Evolutionary conservation across 2,329 filamentous ascomycete species (phyloP).

Genomic region (Geosmithia flava): DNA sequence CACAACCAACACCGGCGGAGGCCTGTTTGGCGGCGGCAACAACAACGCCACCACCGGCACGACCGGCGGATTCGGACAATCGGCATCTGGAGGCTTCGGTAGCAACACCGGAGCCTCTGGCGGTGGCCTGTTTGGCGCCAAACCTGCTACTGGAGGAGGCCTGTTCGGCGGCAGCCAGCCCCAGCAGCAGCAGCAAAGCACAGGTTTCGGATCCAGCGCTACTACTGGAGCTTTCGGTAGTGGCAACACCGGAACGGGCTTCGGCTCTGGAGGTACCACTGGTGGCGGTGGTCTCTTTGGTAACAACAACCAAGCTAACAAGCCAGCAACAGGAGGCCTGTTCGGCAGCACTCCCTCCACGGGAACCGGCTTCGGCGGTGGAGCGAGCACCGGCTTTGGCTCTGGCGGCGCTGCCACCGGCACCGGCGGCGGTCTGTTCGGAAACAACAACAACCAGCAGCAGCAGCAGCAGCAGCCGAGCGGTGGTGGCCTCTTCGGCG

Average conservation of each 20-base stretch:
- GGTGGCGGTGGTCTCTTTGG: conserved; percentile 3
- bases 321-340: conserved; percentile 9
- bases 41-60: conserved; percentile 26
- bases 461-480: conserved; percentile 17
- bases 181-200: conserved; percentile 23
- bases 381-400: conserved; percentile 21
- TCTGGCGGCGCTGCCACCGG: conserved; percentile 17
- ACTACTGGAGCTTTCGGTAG: conserved; percentile 3
- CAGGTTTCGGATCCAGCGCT: conserved; percentile 15
- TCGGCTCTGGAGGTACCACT: conserved; percentile 1
- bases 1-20: conserved; percentile 14
- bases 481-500: conserved; percentile 32
- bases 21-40: conserved; percentile 35
- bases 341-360: conserved; percentile 14
- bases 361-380: conserved; percentile 8
- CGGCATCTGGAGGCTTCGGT: conserved; percentile 6
- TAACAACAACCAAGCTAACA: conserved; percentile 2
- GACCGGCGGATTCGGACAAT: conserved; percentile 29
- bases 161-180: conserved; percentile 28
- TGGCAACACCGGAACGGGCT: conserved; percentile 15
- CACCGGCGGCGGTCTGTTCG: conserved; percentile 30
- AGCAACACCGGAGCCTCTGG: conserved; percentile 17
- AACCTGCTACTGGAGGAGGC: conserved; percentile 19
- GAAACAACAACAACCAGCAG: conserved; percentile 16
- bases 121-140: conserved; percentile 25